Percentiles rank a stretch among this genome's conserved stretches.
Conservation (phyloP, 768 basidiomycete genomes). For the Arthromyces matolae region DNA sequence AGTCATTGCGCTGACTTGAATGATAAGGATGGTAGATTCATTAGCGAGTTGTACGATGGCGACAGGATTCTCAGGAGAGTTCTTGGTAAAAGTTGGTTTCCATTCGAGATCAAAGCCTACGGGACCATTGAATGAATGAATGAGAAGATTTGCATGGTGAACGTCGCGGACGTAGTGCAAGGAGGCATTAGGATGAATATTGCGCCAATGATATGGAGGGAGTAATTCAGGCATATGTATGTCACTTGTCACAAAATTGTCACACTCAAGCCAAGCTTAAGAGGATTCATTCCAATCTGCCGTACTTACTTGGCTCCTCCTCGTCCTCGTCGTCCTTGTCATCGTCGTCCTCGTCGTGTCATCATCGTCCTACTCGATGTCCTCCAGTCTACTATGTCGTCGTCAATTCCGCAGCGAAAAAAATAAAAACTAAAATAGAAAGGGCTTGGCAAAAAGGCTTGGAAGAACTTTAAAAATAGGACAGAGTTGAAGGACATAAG, state of each 20-base stretch:
- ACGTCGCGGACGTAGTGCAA: slow-evolving; percentile 34
- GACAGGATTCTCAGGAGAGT: slow-evolving; percentile 58
- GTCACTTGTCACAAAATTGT: slow-evolving; percentile 22
- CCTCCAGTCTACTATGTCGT: too few relatives aligned
- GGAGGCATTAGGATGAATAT: slow-evolving; percentile 26
- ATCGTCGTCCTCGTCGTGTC: not conserved
- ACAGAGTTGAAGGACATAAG: slow-evolving; percentile 40
- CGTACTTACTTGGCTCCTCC: not conserved
- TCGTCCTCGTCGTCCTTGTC: not conserved
- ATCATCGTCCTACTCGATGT: not conserved
- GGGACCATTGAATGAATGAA: slow-evolving; percentile 30
- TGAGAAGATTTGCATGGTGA: slow-evolving; percentile 27
- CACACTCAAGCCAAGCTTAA: slow-evolving; percentile 19
- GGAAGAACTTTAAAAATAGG: slow-evolving; percentile 45
- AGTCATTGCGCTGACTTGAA: slow-evolving; percentile 64
- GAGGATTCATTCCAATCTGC: not conserved
- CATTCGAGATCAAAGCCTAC: slow-evolving; percentile 81
- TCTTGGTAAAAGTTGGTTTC: slow-evolving; percentile 58
- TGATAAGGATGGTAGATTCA: slow-evolving; percentile 48
- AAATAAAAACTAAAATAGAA: slow-evolving; percentile 45
- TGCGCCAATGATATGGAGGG: slow-evolving; percentile 34
- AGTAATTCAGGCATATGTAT: slow-evolving; percentile 28
- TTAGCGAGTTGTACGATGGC: slow-evolving; percentile 73
- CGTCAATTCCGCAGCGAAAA: too few relatives aligned
- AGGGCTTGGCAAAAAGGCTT: slow-evolving; percentile 47